Evolutionary conservation across 176 grass and related monocot genomes (phyloP).

Genomic region (Elymus sibiricus): DNA sequence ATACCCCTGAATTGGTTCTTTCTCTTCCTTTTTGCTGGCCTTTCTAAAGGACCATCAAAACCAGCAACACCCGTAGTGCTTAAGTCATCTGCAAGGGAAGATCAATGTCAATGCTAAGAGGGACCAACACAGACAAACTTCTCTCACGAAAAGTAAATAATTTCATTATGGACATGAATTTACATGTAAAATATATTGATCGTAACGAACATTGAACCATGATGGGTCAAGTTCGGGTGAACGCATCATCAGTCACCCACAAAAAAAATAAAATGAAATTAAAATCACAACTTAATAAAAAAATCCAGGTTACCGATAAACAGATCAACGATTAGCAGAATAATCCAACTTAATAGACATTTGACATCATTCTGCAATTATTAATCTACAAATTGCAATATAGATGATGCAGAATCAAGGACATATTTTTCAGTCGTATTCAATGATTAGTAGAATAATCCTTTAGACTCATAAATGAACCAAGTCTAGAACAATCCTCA

Average conservation of each 20-base stretch:
- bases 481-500: neutral
- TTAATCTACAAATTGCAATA: neutral
- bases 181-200: neutral
- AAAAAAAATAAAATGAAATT: no score
- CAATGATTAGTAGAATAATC: neutral
- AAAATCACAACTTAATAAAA: neutral
- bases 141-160: neutral
- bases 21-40: constrained; percentile 69
- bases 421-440: neutral
- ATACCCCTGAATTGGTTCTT: constrained; percentile 92
- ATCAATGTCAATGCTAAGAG: neutral
- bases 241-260: neutral
- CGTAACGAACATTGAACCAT: neutral
- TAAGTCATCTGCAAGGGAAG: constrained; percentile 44
- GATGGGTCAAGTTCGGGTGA: neutral
- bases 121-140: neutral
- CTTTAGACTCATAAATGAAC: neutral
- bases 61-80: constrained; percentile 30
- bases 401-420: neutral
- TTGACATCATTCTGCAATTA: neutral
- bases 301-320: neutral
- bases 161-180: neutral
- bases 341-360: no score
- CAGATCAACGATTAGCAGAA: no score
- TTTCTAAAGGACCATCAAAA: constrained; percentile 48